A percentile compares a stretch with the other conserved stretches of the same genome.
Evolutionary conservation across 1,284 basidiomycete species (phyloP).

Genomic region (Irpex rosettiformis): DNA sequence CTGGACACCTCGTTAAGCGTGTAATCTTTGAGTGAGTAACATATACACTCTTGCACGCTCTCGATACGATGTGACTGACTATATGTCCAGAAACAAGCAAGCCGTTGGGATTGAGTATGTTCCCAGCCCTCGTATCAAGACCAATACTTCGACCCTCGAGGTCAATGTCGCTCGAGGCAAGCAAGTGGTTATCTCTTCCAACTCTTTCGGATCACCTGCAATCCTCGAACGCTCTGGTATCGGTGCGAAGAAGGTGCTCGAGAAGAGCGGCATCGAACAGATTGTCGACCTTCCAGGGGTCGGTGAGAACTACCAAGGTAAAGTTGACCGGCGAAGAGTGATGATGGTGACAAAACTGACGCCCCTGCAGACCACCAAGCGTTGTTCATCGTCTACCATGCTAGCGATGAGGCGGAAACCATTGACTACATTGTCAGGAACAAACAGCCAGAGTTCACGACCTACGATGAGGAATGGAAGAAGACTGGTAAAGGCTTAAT

Average conservation of each 20-base stretch:
- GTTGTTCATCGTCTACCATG: conserved; percentile 14
- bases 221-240: conserved; percentile 22
- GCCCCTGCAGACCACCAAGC: conserved; percentile 17
- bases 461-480: conserved; percentile 36
- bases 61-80: background rate
- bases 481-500: conserved; percentile 41
- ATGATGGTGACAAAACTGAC: background rate
- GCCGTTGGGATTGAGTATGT: conserved; percentile 14
- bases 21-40: conserved; percentile 15
- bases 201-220: conserved; percentile 15
- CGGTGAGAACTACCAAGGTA: conserved; percentile 15
- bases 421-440: conserved; percentile 17
- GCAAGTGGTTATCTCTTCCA: conserved; percentile 36
- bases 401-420: conserved; percentile 18
- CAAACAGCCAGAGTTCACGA: conserved; percentile 24
- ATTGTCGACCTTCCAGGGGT: conserved; percentile 19
- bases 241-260: conserved; percentile 15
- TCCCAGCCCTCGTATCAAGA: conserved; percentile 8
- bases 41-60: background rate
- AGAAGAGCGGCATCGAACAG: conserved; percentile 14
- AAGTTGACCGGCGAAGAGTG: background rate
- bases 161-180: conserved; percentile 31
- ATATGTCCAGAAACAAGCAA: conserved; percentile 2
- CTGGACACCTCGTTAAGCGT: conserved; percentile 17
- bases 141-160: conserved; percentile 17